Base-by-base conservation (phyloP, 257 asterid genomes). In the Leonotis leonurus region DNA sequence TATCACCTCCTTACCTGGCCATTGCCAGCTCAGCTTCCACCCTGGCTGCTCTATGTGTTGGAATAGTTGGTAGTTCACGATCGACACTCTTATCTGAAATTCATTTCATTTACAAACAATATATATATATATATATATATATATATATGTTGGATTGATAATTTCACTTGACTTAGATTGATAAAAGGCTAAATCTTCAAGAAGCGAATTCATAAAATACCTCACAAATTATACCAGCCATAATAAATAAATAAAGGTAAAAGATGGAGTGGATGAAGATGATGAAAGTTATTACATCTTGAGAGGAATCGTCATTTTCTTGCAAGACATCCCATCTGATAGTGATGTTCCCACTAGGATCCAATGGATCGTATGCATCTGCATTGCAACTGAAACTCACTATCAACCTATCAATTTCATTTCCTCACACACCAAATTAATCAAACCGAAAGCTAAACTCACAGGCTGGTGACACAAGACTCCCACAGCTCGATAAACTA, bases 341-440 rank as follows among this genome's bases (percentile, higher is more conserved):
- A 0, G 92, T 87, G 55, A 89, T 65, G 78, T 87, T 83, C 33
- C 95, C 95, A 49, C 71, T 64, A 3, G 97, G 97, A 77, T 89
- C 97, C 85, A 89, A 56, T 22, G 88, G 72, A 75, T 87, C 97
- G 62, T 79, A 89, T 12, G 85, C 89, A 81, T 78, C 97, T 87
- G 95, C 95, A 84, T 60, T 55, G 56, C 58, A 77, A 78, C 84
- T 81, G 80, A 81, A 74, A 61, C 59, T 75, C 76, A 75, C 73
- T 74, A 80, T 86, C n/a, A n/a, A n/a, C n/a, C n/a, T n/a, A n/a
- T n/a, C 7, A 33, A 22, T 8, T 12, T 35, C 40, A 59, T 60
- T 55, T 45, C 24, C 39, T 29, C 16, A 39, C 43, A 2, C 16
- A n/a, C n/a, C n/a, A n/a, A 65, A n/a, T 9, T 21, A 36, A 50